Evolutionary conservation across 228 moss, liverwort and hornwort genomes (phyloP).

Genomic region (Sphagnum magellanicum): DNA sequence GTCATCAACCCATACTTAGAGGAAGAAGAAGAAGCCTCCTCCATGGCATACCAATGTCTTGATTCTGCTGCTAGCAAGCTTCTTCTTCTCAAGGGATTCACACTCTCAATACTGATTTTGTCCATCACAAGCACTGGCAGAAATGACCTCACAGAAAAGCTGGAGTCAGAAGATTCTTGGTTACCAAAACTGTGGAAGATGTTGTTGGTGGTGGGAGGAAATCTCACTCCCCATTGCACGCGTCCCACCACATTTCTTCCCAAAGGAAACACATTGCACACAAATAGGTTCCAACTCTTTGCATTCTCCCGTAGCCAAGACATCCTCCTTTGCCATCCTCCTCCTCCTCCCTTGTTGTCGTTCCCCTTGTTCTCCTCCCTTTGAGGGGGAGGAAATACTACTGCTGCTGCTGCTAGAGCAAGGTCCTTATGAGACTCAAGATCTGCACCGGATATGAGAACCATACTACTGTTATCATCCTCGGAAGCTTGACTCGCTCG

Average conservation of each 20-base stretch:
- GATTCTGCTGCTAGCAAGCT: too few relatives aligned
- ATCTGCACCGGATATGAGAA: too few relatives aligned
- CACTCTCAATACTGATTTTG: constrained; percentile 65
- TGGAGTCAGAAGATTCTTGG: constrained; percentile 3
- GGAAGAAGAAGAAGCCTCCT: not conserved
- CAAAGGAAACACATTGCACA: constrained; percentile 68
- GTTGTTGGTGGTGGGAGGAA: constrained; percentile 20
- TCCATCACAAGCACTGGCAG: constrained; percentile 72
- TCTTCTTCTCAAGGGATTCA: constrained; percentile 16
- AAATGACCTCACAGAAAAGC: constrained; percentile 32
- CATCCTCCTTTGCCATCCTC: too few relatives aligned
- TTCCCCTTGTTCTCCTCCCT: too few relatives aligned
- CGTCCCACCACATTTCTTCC: constrained; percentile 58
- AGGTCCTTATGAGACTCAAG: too few relatives aligned
- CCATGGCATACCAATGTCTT: too few relatives aligned
- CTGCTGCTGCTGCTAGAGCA: too few relatives aligned
- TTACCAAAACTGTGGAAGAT: constrained; percentile 23
- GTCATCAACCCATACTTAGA: constrained; percentile 25
- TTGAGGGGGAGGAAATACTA: too few relatives aligned
- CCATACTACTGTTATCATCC: too few relatives aligned
- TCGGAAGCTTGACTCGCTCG: too few relatives aligned
- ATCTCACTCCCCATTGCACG: constrained; percentile 73
- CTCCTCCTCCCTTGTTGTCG: too few relatives aligned
- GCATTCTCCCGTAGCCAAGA: constrained; percentile 18
- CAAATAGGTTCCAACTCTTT: constrained; percentile 65